Base-by-base conservation (phyloP, 805 yeast species). In the Priceomyces melissophilus region DNA sequence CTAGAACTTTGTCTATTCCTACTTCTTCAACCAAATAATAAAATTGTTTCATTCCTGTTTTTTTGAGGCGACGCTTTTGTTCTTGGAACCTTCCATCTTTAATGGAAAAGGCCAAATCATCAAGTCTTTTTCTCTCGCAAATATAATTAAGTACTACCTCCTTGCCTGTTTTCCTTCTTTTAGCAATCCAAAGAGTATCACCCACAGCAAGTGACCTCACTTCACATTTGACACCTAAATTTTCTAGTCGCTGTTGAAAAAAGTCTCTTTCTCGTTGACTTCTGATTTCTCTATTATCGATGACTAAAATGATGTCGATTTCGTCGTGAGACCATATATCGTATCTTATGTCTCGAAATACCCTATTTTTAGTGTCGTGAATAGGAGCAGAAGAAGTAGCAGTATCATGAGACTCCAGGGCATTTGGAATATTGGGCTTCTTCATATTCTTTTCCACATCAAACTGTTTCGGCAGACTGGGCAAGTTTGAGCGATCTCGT, bases 101-200 rank as follows among this genome's bases (percentile, higher is more conserved):
- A 35, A 93, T 88, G 38, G 96, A 86, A 27, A 71, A 55, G 0
- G 84, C 84, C 52, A 93, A 73, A 69, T 93, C 99, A 55, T 87
- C 95, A 33, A 90, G 61, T 41, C 96, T 67, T 61, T 93, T 93
- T 30, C 99, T 71, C 65, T 93, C 99, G 35, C 91, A 75, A n/a
- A 93, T 84, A 46, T 79, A 82, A 57, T 91, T 85, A 12, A 93
- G 62, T 1, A 87, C 83, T 3, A 82, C 87, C 40, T 82, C 82
- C 39, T 75, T 73, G 1, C 75, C 72, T 0, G 86, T 75, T 0
- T 44, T 50, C 39, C 67, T 75, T 53, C 88, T 76, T 41, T 75
- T 73, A 0, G 96, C 99, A 2, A 89, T 71, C 99, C 98, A 93
- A 8, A 84, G 47, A 1, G 84, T 83, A 65, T 93, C 99, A 4